A percentile compares a stretch with the other conserved stretches of the same genome.
These are phyloP conservation scores for Aureobasidium sp. DNA, from an alignment of 2,329 filamentous ascomycete genomes.

Conservation along the genomic window DNA sequence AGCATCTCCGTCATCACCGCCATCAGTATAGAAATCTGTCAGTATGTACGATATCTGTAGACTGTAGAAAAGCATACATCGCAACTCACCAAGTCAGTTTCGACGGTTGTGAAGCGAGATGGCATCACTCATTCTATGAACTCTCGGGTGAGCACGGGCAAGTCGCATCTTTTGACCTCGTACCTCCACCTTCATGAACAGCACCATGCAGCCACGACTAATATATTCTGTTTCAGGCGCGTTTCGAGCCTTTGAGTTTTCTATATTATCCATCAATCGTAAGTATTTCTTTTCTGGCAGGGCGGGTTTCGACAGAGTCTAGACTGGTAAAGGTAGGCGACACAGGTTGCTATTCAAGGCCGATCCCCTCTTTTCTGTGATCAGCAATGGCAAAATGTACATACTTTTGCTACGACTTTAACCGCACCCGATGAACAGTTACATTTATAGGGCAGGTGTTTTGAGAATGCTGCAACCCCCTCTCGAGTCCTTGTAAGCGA, in stretches of 20 bases:
- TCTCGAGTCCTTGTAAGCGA: background rate
- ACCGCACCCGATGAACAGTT: background rate
- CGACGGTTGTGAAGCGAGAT: background rate
- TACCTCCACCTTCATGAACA: background rate
- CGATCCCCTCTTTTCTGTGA: background rate
- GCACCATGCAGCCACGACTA: background rate
- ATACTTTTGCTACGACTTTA: background rate
- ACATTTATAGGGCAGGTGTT: background rate
- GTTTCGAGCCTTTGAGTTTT: background rate
- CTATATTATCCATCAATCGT: background rate
- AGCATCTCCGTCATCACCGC: background rate
- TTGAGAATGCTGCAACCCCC: background rate
- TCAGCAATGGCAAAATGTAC: background rate
- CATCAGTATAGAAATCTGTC: background rate
- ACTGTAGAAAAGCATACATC: background rate
- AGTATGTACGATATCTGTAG: background rate
- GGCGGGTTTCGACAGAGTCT: background rate
- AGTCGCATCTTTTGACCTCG: background rate
- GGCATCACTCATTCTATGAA: background rate
- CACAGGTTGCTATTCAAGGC: background rate
- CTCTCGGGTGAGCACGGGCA: background rate
- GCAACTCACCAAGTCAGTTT: background rate
- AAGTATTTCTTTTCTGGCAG: background rate
- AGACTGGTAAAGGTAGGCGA: background rate
- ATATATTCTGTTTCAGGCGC: constrained; percentile 4